phyloP scores from a whole-genome alignment of 768 basidiomycete species.

The Termitomyces sp. region DNA sequence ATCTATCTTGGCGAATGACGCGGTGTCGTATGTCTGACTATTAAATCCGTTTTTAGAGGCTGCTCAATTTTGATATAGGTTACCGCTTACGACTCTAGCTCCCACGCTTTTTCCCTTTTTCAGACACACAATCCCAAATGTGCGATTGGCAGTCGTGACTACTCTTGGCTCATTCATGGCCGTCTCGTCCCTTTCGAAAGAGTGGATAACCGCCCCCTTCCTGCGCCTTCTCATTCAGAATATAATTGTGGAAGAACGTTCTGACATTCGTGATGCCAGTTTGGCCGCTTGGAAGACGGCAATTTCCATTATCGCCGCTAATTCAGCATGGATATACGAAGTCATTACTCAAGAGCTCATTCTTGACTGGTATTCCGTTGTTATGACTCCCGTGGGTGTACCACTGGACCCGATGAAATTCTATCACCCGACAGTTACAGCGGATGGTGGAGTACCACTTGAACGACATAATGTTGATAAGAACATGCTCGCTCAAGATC shows the following conservation, averaged over 20 bases:
- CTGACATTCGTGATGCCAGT: constrained; percentile 74
- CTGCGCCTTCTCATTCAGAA: constrained; percentile 90
- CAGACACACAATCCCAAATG: constrained; percentile 91
- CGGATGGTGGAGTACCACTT: constrained; percentile 38
- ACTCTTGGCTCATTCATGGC: constrained; percentile 84
- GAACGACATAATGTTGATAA: constrained; percentile 95
- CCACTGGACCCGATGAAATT: constrained; percentile 69
- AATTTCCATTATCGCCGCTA: constrained; percentile 45
- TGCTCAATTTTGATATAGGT: constrained; percentile 33
- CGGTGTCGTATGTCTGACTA: constrained; percentile 52
- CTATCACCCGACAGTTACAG: constrained; percentile 51
- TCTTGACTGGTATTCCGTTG: constrained; percentile 79
- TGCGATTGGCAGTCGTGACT: constrained; percentile 88
- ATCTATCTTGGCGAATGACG: constrained; percentile 60
- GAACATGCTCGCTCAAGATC: constrained; percentile 88
- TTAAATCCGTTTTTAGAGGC: background rate
- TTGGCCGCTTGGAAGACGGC: constrained; percentile 71
- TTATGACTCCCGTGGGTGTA: constrained; percentile 88
- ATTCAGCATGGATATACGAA: constrained; percentile 43
- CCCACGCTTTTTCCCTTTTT: constrained; percentile 93
- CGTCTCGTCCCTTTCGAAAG: constrained; percentile 63
- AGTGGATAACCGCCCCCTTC: constrained; percentile 78
- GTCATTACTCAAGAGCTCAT: constrained; percentile 54
- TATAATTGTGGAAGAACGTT: constrained; percentile 84
- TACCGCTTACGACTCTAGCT: constrained; percentile 76